These are phyloP conservation scores for Brassica cretica DNA, from an alignment of 345 rosid species.

Conservation along the genomic window DNA sequence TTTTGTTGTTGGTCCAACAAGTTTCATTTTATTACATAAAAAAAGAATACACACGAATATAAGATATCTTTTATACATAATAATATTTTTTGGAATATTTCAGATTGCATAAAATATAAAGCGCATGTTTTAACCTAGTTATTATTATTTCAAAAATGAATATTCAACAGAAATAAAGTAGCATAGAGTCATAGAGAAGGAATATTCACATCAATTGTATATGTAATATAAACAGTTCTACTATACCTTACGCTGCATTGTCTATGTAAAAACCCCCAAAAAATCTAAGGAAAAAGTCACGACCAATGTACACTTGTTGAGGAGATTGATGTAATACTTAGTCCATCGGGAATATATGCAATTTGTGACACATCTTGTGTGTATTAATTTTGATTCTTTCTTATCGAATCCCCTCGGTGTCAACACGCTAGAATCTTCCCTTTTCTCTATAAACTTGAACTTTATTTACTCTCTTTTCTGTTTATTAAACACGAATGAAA, in stretches of 20 bases:
- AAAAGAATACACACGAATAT: no score
- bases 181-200: background rate
- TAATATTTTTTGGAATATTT: no score
- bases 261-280: background rate
- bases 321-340: slow-evolving; percentile 25
- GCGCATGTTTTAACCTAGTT: no score
- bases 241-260: slow-evolving; percentile 7
- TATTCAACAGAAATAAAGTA: slow-evolving; percentile 10
- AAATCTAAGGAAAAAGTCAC: background rate
- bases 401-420: slow-evolving; percentile 44
- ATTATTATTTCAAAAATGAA: background rate
- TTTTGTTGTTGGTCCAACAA: no score
- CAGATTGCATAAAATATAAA: no score
- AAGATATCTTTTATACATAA: no score
- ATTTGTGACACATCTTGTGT: slow-evolving; percentile 29
- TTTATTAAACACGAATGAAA: background rate
- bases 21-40: no score
- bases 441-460: background rate
- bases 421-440: slow-evolving; percentile 44
- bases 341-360: slow-evolving; percentile 41
- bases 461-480: background rate
- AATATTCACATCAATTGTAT: slow-evolving; percentile 22
- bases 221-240: background rate
- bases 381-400: slow-evolving; percentile 48
- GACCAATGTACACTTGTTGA: slow-evolving; percentile 24